These are phyloP conservation scores for Miscanthus lutarioriparius DNA, from an alignment of 176 grass and related monocot species.

Conservation along the genomic window DNA sequence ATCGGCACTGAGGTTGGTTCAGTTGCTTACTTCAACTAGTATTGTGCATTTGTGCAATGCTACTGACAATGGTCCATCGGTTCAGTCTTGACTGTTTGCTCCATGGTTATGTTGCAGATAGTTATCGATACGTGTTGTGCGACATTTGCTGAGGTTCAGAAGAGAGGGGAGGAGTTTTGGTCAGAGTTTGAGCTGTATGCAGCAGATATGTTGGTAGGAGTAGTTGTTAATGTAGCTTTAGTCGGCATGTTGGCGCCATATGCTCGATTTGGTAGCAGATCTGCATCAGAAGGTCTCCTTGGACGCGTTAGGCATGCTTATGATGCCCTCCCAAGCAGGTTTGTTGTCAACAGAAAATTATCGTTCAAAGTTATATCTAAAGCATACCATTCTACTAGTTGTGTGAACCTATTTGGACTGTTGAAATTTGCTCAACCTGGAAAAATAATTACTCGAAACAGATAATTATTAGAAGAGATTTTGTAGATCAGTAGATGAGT, in stretches of 20 bases:
- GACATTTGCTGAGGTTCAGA: constrained; percentile 89
- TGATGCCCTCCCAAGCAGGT: constrained; percentile 94
- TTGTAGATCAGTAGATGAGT: background rate
- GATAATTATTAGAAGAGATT: background rate
- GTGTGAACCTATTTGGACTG: background rate
- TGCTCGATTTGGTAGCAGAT: constrained; percentile 65
- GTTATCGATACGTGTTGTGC: constrained; percentile 91
- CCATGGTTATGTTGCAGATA: constrained; percentile 56
- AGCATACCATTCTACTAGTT: background rate
- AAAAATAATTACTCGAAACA: background rate
- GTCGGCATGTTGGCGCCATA: constrained; percentile 96
- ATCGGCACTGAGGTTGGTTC: constrained; percentile 66
- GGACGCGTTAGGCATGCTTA: constrained; percentile 71
- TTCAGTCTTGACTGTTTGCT: constrained; percentile 8
- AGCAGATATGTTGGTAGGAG: constrained; percentile 86
- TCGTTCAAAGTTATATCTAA: background rate
- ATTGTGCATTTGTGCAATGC: background rate
- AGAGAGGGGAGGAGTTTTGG: constrained; percentile 95
- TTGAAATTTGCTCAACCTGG: background rate
- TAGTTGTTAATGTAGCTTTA: constrained; percentile 92
- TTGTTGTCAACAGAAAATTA: background rate
- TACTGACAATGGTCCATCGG: background rate
- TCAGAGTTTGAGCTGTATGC: constrained; percentile 93
- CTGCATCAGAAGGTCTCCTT: constrained; percentile 69
- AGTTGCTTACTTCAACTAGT: background rate